Evolutionary conservation across 2,329 filamentous ascomycete species (phyloP).

Genomic region (Verticillium klebahnii): DNA sequence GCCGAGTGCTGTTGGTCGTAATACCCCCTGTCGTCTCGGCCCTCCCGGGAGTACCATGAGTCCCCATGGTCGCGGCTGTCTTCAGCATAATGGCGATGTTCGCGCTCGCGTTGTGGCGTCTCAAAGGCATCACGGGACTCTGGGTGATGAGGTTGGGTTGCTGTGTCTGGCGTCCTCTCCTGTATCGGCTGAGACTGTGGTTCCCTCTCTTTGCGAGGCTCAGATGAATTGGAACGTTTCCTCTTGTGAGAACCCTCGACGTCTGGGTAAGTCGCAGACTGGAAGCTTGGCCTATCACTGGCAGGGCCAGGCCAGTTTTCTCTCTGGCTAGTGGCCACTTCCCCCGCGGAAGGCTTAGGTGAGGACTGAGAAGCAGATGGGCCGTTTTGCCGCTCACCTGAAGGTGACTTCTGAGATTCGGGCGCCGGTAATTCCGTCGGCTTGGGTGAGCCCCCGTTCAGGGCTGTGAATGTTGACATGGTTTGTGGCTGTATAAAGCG

Average conservation of each 20-base stretch:
- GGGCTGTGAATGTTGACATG: constrained; percentile 49
- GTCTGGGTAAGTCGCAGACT: constrained; percentile 33
- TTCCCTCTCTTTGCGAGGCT: constrained; percentile 33
- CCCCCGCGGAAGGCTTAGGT: constrained; percentile 18
- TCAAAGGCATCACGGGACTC: constrained; percentile 38
- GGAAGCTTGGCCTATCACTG: constrained; percentile 37
- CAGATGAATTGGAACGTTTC: constrained; percentile 65
- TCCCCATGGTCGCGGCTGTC: constrained; percentile 41
- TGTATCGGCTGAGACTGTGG: constrained; percentile 16
- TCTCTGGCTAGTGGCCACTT: constrained; percentile 23
- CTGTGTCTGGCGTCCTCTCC: constrained; percentile 28
- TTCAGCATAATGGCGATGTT: constrained; percentile 40
- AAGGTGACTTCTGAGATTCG: constrained; percentile 23
- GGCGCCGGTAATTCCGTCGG: constrained; percentile 27
- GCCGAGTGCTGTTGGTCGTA: constrained; percentile 43
- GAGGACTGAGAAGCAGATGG: constrained; percentile 8
- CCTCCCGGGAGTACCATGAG: constrained; percentile 43
- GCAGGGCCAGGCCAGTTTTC: constrained; percentile 37
- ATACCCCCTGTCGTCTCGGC: constrained; percentile 40
- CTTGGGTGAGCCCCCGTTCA: constrained; percentile 47
- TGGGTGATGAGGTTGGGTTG: constrained; percentile 21
- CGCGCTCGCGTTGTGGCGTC: constrained; percentile 41
- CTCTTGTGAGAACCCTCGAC: constrained; percentile 54
- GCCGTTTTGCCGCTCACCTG: constrained; percentile 26
- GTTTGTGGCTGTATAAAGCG: constrained; percentile 5